Evolutionary conservation across 2,329 filamentous ascomycete species (phyloP), one percentile per base, ranked within the genome.

Genomic region (Aspergillus flavus): DNA sequence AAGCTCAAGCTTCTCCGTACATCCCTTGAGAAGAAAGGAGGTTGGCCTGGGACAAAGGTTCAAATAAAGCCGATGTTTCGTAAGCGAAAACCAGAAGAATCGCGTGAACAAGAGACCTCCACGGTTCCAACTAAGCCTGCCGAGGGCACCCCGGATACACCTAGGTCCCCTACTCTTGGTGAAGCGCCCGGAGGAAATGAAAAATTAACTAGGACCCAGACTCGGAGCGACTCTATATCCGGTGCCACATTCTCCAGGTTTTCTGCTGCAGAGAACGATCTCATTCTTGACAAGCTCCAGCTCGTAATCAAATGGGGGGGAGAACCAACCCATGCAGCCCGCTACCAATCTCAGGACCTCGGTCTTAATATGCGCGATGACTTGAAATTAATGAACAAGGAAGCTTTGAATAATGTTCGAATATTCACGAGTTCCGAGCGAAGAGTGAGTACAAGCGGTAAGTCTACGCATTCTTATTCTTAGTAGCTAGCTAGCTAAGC

Each of bases 1-100:
- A 99, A 99, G 79, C 87, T 99, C n/a, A 89, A 88, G 67, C 84
- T 92, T 48, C 84, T 99, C 57, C 90, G 91, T 63, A 94, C 94
- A 66, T 94, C 96, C 6, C 82, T 99, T 7, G 89, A 92, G 48
- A 96, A 95, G 80, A 99, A 99, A 78, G 93, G 94, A 1, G 89
- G 89, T 23, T 97, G 94, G 91, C 90, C 93, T 4, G 95, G 95
- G 0, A 99, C 95, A 1, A 99, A 99, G 77, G 93, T 99, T 2
- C 95, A 99, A 78, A 98, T 99, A 76, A 99, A 99, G 78, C 95
- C 95, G 11, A 97, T 99, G 93, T 99, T 99, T 78, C 89, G 94
- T 58, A 97, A 94, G 81, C 89, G 93, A 72, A 92, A 89, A 72
- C 86, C 88, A 3, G 87, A 91, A 57, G 87, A 89, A 67, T 75